A percentile compares a stretch with the other conserved stretches of the same genome.
phyloP scores from a whole-genome alignment of 306 rosid species.

The Ochetophila trinervis region DNA sequence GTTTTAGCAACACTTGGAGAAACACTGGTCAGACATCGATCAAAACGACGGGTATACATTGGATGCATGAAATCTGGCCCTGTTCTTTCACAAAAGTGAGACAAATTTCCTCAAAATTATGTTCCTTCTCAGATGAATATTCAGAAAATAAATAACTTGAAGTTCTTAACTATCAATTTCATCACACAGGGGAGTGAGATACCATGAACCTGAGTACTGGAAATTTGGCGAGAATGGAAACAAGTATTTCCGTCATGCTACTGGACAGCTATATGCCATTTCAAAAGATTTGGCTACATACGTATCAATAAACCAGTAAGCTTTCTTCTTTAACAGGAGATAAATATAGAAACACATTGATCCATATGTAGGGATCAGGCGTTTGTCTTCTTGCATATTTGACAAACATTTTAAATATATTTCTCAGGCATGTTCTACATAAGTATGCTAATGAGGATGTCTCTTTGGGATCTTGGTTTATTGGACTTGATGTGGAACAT shows the following conservation, averaged over 20 bases:
- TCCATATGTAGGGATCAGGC: neutral
- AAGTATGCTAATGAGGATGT: constrained; percentile 98
- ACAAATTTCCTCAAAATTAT: constrained; percentile 2
- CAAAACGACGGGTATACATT: constrained; percentile 68
- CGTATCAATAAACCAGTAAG: constrained; percentile 85
- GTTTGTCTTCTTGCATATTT: constrained; percentile 9
- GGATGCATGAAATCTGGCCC: constrained; percentile 99
- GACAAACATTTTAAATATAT: constrained; percentile 12
- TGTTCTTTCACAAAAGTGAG: constrained; percentile 83
- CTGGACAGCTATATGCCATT: constrained; percentile 93
- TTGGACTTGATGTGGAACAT: constrained; percentile 90
- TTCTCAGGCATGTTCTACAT: constrained; percentile 85
- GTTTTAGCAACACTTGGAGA: constrained; percentile 89
- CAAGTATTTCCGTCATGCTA: constrained; percentile 98
- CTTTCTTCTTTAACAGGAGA: constrained; percentile 6
- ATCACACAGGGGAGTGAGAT: constrained; percentile 85
- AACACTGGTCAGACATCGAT: constrained; percentile 83
- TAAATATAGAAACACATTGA: neutral
- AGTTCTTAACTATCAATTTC: constrained; percentile 32
- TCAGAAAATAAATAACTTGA: neutral
- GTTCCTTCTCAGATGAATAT: constrained; percentile 11
- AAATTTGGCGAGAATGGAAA: constrained; percentile 94
- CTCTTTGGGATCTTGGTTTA: constrained; percentile 93
- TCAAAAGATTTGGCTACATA: constrained; percentile 91
- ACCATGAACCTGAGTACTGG: constrained; percentile 97